Conservation (phyloP, 2,329 filamentous ascomycete species). For the Ustulina deusta region DNA sequence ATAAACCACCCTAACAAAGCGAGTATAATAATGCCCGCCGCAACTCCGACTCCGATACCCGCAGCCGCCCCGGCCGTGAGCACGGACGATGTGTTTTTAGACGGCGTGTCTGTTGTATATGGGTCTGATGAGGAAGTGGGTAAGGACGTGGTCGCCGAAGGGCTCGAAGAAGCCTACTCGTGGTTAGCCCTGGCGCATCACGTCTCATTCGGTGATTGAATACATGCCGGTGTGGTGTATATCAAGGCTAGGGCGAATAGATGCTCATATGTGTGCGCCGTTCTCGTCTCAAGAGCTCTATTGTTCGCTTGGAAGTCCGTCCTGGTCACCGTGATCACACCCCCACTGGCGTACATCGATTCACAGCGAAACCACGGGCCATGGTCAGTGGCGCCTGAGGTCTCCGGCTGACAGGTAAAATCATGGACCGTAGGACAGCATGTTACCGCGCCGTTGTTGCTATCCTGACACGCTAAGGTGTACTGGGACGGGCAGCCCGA, state of each 20-base stretch:
- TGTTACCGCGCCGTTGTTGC: slow-evolving; percentile 37
- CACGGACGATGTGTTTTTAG: slow-evolving; percentile 4
- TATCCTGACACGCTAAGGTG: slow-evolving; percentile 41
- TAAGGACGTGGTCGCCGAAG: slow-evolving; percentile 16
- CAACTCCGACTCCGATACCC: slow-evolving; percentile 30
- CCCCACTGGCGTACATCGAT: slow-evolving; percentile 23
- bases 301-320: slow-evolving; percentile 32
- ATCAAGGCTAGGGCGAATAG: slow-evolving; percentile 41
- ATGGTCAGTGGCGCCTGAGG: slow-evolving; percentile 17
- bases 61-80: slow-evolving; percentile 29
- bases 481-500: slow-evolving; percentile 43
- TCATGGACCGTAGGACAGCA: slow-evolving; percentile 43
- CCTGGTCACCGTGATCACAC: slow-evolving; percentile 29
- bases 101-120: slow-evolving; percentile 1
- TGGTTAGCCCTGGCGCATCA: slow-evolving; percentile 7
- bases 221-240: slow-evolving; percentile 41
- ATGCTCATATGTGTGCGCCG: slow-evolving; percentile 24
- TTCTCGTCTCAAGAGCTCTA: slow-evolving; percentile 4
- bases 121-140: slow-evolving; percentile 16
- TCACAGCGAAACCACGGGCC: slow-evolving; percentile 38
- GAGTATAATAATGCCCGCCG: slow-evolving; percentile 24
- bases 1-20: slow-evolving; percentile 30
- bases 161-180: slow-evolving; percentile 21
- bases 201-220: background rate
- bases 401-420: slow-evolving; percentile 33